Evolutionary conservation across 2,329 filamentous ascomycete genomes (phyloP).

Genomic region (Xylaria sp.): DNA sequence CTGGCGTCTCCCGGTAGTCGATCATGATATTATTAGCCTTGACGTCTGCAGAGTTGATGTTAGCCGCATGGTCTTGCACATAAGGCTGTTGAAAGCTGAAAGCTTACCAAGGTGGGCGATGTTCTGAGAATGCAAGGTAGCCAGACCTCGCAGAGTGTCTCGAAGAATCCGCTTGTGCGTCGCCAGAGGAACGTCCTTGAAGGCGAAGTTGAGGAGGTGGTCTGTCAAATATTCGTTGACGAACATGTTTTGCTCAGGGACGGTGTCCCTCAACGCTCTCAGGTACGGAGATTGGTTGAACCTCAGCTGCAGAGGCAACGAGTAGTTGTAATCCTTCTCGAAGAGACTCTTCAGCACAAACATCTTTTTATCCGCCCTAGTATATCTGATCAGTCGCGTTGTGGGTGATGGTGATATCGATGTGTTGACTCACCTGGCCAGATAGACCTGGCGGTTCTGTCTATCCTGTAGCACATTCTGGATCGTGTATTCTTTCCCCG

Average conservation of each 20-base stretch:
- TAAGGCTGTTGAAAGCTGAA: conserved; percentile 16
- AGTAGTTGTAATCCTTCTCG: conserved; percentile 44
- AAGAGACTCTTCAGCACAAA: conserved; percentile 44
- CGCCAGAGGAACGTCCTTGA: conserved; percentile 46
- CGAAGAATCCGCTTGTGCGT: conserved; percentile 50
- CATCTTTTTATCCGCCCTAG: conserved; percentile 41
- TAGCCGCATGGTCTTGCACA: neutral
- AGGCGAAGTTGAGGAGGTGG: conserved; percentile 49
- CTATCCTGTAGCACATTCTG: conserved; percentile 44
- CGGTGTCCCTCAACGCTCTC: conserved; percentile 47
- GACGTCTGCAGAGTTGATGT: conserved; percentile 41
- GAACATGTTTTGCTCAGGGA: conserved; percentile 52
- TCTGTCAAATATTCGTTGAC: conserved; percentile 51
- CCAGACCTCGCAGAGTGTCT: conserved; percentile 48
- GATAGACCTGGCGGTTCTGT: conserved; percentile 43
- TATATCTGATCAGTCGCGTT: neutral
- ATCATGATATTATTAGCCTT: conserved; percentile 53
- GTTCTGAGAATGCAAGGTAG: conserved; percentile 45
- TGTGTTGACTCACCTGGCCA: conserved; percentile 39
- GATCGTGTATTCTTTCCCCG: conserved; percentile 42
- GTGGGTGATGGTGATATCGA: neutral
- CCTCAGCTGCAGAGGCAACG: conserved; percentile 41
- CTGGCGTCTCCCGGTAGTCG: conserved; percentile 43
- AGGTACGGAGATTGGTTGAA: conserved; percentile 45
- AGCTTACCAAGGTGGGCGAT: conserved; percentile 45